Conservation (phyloP, 2,329 filamentous ascomycete genomes). For the Ophiostoma quercus region DNA sequence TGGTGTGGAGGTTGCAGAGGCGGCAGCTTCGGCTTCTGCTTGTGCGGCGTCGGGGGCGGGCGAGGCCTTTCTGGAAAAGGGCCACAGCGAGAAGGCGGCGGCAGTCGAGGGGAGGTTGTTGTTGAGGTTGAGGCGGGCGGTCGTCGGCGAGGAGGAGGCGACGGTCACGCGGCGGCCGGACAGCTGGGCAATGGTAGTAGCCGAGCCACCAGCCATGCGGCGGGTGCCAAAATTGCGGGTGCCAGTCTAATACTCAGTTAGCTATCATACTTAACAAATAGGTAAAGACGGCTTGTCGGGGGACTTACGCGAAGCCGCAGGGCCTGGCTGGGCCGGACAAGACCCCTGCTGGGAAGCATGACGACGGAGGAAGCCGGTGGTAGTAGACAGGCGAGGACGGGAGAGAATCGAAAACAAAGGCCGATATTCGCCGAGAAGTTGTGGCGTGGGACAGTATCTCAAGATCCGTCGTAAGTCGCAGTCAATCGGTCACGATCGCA, state of each 20-base stretch:
- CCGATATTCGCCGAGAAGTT: background rate
- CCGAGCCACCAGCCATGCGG: background rate
- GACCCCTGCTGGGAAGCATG: slow-evolving; percentile 54
- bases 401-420: background rate
- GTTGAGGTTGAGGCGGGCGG: background rate
- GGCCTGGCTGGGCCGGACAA: slow-evolving; percentile 44
- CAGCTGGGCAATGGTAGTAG: slow-evolving; percentile 19
- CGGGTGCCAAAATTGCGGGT: slow-evolving; percentile 32
- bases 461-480: slow-evolving; percentile 9
- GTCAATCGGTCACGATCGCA: background rate
- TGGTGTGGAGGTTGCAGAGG: slow-evolving; percentile 25
- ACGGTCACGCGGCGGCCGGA: slow-evolving; percentile 23
- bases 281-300: too few species aligned
- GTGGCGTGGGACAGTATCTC: background rate
- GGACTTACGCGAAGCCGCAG: slow-evolving; percentile 38
- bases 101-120: slow-evolving; percentile 18
- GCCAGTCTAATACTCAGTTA: background rate
- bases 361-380: background rate
- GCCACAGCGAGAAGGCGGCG: slow-evolving; percentile 27
- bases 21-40: slow-evolving; percentile 26
- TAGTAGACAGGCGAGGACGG: background rate
- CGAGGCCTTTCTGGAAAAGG: slow-evolving; percentile 21
- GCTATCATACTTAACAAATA: background rate
- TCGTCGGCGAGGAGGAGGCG: background rate
- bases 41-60: slow-evolving; percentile 15